Percentiles rank a stretch among this genome's conserved stretches.
Conservation (phyloP, 257 asterid species). For the Fraxinus americana region DNA sequence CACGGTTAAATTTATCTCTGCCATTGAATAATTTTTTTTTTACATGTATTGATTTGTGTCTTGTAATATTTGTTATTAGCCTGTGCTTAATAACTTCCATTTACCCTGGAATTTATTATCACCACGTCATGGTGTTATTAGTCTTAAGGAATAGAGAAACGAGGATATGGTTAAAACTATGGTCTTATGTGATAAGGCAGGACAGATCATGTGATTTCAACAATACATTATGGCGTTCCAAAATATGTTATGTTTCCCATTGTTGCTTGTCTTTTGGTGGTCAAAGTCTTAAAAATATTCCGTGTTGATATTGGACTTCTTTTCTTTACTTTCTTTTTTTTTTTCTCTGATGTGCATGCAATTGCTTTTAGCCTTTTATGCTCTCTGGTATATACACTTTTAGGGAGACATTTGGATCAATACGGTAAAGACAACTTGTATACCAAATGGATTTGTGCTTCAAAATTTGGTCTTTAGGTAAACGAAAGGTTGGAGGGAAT, state of each 20-base stretch:
- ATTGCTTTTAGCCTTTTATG: neutral
- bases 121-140: neutral
- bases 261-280: neutral
- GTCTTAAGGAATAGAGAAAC: neutral
- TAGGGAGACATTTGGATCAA: neutral
- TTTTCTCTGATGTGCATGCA: neutral
- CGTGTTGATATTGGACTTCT: neutral
- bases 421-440: neutral
- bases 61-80: neutral
- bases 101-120: neutral
- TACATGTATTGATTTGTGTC: neutral
- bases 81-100: neutral
- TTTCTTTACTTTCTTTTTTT: neutral
- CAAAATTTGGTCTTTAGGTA: neutral
- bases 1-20: neutral
- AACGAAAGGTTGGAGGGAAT: neutral
- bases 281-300: neutral
- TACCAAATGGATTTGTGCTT: neutral
- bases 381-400: neutral
- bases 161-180: neutral
- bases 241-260: neutral
- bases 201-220: neutral
- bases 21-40: neutral
- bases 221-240: neutral
- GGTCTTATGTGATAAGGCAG: neutral